Evolutionary conservation across 73 alveolate species (phyloP).

Genomic region (Diophrys appendiculata): DNA sequence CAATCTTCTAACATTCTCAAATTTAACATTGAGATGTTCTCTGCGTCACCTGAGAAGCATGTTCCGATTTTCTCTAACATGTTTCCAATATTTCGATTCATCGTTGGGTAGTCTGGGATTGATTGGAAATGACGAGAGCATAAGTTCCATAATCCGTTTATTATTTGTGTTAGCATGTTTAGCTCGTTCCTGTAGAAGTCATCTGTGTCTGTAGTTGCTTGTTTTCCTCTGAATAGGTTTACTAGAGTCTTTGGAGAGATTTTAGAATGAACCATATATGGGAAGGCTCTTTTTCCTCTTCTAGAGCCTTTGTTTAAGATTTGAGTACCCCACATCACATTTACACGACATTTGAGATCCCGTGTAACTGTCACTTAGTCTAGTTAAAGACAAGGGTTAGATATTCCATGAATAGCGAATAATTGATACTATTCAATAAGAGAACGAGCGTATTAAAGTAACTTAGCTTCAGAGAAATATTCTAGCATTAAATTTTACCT

Average conservation of each 20-base stretch:
- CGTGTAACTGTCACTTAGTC: not conserved
- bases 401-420: not conserved
- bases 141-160: not conserved
- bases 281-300: not conserved
- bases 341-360: not conserved
- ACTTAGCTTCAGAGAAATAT: not conserved
- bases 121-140: not conserved
- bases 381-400: not conserved
- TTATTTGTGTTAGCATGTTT: not conserved
- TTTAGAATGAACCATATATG: not conserved
- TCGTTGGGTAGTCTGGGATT: not conserved
- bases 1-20: not conserved
- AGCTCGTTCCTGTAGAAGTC: not conserved
- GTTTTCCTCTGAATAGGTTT: not conserved
- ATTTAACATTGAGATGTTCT: too few relatives aligned
- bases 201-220: not conserved
- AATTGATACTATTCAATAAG: not conserved
- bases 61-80: not conserved
- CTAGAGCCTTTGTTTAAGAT: not conserved
- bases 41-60: not conserved
- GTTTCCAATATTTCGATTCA: not conserved
- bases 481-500: not conserved
- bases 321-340: not conserved
- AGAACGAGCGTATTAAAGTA: not conserved
- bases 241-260: not conserved